Base-by-base conservation (phyloP, 1,284 basidiomycete species). In the Ustilago sp. region DNA sequence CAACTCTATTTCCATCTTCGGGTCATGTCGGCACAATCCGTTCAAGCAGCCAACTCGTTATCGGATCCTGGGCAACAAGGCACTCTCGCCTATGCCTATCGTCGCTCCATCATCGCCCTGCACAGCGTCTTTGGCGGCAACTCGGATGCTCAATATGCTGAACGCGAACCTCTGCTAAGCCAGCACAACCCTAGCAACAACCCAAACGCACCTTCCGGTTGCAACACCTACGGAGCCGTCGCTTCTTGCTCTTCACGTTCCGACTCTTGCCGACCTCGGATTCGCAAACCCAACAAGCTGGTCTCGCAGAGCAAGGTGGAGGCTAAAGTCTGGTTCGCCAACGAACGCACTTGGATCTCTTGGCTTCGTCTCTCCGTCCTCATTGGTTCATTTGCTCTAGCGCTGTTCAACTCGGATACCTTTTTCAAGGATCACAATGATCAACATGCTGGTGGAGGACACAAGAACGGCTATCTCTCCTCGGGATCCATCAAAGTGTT, bases 281-380 rank as follows among this genome's bases (percentile, higher is more conserved):
- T 85, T 43, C 82, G 81, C 38, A 85, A 84, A 59, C 93, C 93
- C 0, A 93, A 83, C 41, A 75, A 74, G 60, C 71, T 84, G 32
- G 47, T 76, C 52, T 82, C 75, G 38, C 83, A 80, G 23, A 77
- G 81, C 60, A 79, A 83, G 53, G 84, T 85, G 5, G 84, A 85
- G 64, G 83, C 84, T 36, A 85, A 85, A 67, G 84, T 85, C 45
- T 85, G 84, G 84, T 83, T 85, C 35, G 84, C 84, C 61, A 85
- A 85, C 67, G 84, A 85, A 65, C 83, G 84, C 15, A 85, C 95
- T 3, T 97, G 93, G 93, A 90, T 97, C 57, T 90, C 95, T 0
- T 98, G 95, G 91, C 88, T 97, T 58, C 94, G 93, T 78, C 91
- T 93, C 60, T 91, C 93, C 4, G 88, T 98, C 50, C 89, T 98